Evolutionary conservation across 768 basidiomycete genomes (phyloP), one percentile per base, ranked within the genome.

Genomic region (Cyclocybe aegerita): DNA sequence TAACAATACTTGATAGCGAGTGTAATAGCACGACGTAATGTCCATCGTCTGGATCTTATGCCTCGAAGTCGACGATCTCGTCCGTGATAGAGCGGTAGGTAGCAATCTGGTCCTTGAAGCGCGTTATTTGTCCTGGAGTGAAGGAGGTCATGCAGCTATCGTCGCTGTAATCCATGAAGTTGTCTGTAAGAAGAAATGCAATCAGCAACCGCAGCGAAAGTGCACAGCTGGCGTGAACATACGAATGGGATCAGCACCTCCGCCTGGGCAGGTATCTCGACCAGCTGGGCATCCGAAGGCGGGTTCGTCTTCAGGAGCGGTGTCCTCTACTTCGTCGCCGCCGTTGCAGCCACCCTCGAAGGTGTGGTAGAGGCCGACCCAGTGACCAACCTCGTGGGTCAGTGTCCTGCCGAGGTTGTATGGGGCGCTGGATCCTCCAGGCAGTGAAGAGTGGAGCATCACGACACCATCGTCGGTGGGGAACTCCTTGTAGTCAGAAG

Each of bases 141-240:
- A 72, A 73, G 50, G 66, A 55, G 41, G 60, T 70, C 67, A 69
- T 68, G 64, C 71, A 74, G 33, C 59, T 55, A 52, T 75, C 73
- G 54, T 65, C 56, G 29, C 61, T 60, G 62, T 72, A 69, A 58
- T 75, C 71, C 70, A 73, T 72, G 63, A 59, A 72, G 62, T 72
- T 71, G 56, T 61, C 55, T 56, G 47, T 12, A 11, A 50, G 39
- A 7, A 43, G 16, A 12, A 17, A 14, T 9, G 6, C 12, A 35
- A 32, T 8, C 9, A 33, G 12, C 8, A 7, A 44, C 14, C 37
- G 9, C 12, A 14, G 10, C 7, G n/a, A 16, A 46, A 40, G 11
- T 36, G 23, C 23, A 5, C 1, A 23, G 23, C 42, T 10, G 14
- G 32, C 8, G 30, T 43, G 10, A 17, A 49, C 55, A 52, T 36